Evolutionary conservation across 345 rosid species (phyloP), one percentile per base, ranked within the genome.

Genomic region (Populus nigra): DNA sequence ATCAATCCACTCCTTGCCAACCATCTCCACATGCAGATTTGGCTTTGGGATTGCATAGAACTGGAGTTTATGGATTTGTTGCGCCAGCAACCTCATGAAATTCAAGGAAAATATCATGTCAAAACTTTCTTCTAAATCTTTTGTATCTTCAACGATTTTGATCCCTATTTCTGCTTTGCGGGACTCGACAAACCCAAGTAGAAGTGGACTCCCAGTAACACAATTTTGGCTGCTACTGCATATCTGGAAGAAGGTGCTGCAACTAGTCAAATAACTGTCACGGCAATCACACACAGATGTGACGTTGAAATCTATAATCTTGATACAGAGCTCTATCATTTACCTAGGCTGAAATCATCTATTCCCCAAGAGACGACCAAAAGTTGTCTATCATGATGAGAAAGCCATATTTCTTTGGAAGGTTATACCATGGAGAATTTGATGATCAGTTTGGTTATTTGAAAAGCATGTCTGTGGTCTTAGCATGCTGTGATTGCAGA

Each of bases 1-100:
- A 53, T 90, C 84, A 10, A 89, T 76, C 93, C 97, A 94, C 78
- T 93, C 89, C 36, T 91, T 90, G 36, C 86, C 90, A 25, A 85
- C 89, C 80, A 84, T 75, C 81, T 89, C 79, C 22, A 94, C 90
- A 22, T 90, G 88, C 41, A 90, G 68, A 53, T 83, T 82, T 66
- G 80, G 71, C 85, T 78, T 89, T 8, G 69, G 63, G 0, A 69
- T 73, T 1, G 90, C 86, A 15, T 83, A 72, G 82, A 90, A 88
- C 82, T 85, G 85, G 69, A 93, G 86, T 59, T 87, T 84, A 0
- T 84, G 69, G 23, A 78, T 75, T 71, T 82, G 82, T 23, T 86
- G 83, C 17, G 77, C 81, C 80, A 90, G 45, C 73, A 76, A 84
- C 83, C 85, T 87, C 85, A 88, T 70, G 73, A 77, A 65, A 59